These are phyloP conservation scores for Rosa hybrid DNA, from an alignment of 331 rosid genomes.

Conservation along the genomic window DNA sequence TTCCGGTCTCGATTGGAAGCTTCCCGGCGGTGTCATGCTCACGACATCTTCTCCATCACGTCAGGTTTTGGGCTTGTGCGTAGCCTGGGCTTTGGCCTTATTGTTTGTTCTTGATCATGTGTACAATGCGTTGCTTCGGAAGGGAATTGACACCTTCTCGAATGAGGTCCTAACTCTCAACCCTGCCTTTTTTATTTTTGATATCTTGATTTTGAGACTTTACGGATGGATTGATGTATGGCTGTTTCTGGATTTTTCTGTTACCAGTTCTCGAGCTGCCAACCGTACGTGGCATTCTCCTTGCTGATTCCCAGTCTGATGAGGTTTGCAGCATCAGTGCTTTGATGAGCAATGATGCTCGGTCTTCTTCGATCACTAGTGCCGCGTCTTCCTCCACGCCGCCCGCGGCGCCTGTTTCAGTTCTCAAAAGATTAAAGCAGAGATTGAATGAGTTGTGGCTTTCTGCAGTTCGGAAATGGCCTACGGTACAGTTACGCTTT, in stretches of 20 bases:
- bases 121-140: too few species aligned
- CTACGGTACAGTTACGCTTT: constrained; percentile 51
- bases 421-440: constrained; percentile 51
- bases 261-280: constrained; percentile 76
- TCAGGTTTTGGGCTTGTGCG: too few species aligned
- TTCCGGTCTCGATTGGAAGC: too few species aligned
- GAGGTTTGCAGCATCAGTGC: constrained; percentile 44
- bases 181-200: neutral
- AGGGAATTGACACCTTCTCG: constrained; percentile 12
- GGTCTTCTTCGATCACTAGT: constrained; percentile 26
- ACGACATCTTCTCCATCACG: too few species aligned
- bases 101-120: constrained; percentile 11
- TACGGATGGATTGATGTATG: neutral
- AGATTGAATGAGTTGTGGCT: constrained; percentile 61
- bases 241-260: neutral
- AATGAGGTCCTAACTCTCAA: constrained; percentile 52
- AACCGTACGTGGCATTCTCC: constrained; percentile 63
- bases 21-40: too few species aligned
- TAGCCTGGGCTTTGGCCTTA: too few species aligned
- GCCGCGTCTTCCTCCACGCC: neutral
- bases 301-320: constrained; percentile 19
- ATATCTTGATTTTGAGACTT: neutral
- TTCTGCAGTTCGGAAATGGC: constrained; percentile 73
- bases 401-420: constrained; percentile 36
- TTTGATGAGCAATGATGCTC: constrained; percentile 1